Base-by-base conservation (phyloP, 2,329 filamentous ascomycete genomes). In the Aplosporella prunicola region DNA sequence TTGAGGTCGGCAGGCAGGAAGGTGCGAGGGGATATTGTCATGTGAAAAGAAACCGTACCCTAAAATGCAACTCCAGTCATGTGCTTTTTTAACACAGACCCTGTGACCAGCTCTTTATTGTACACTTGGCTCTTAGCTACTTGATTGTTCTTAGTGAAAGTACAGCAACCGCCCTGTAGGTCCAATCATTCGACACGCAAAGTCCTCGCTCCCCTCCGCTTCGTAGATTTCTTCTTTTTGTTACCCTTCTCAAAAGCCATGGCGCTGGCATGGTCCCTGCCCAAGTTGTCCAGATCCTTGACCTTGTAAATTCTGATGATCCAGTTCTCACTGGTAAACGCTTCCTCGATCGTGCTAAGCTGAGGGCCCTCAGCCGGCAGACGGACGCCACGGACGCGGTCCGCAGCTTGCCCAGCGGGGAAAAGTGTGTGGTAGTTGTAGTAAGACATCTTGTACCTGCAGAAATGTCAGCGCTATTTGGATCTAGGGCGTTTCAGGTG, bases 261-360 rank as follows among this genome's bases (percentile, higher is more conserved):
- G 1, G 74, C 76, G 48, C 66, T 73, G 46, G 75, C 75, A 57
- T 95, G 89, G 52, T 94, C 86, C 58, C 91, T 78, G 39, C 87
- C 89, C 47, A 98, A 71, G 61, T 96, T 96, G 68, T 98, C 91
- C 42, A 95, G 78, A 53, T 94, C 88, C 71, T 98, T 98, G 67
- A 98, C 91, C 74, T 98, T 98, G 74, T 95, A 98, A 56, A 98
- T 95, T 47, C 91, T 77, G 58, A 98, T 96, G 62, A 98, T 98
- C 91, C 91, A 98, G 74, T 98, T 98, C 71, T 98, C 91, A 55
- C 86, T 94, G 39, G 93, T 98, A 62, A 93, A 98, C 8, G 91
- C 91, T 67, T 98, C 91, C 60, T 98, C 91, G 31, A 98, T 65
- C 4, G 82, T 91, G 63, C 82, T 86, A 42, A 98, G 79, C 43